Conservation (phyloP, 306 rosid genomes). For the Trichosanthes cucumerina region DNA sequence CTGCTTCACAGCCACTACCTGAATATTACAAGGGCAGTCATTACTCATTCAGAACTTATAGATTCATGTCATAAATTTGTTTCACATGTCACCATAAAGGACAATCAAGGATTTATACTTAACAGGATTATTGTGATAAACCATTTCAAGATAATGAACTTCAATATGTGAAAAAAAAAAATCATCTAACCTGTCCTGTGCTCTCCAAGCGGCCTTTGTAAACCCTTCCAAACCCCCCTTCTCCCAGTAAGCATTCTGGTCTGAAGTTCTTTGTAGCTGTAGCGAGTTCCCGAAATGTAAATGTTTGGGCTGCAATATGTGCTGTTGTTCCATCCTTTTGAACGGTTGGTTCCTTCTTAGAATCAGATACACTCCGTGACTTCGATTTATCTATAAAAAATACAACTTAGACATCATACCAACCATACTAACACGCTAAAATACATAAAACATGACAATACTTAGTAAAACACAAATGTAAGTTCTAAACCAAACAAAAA, state of each 20-base stretch:
- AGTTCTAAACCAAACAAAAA: background rate
- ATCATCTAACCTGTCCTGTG: slow-evolving; percentile 61
- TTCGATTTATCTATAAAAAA: slow-evolving; percentile 58
- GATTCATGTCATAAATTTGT: background rate
- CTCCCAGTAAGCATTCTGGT: slow-evolving; percentile 78
- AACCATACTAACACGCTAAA: slow-evolving; percentile 1
- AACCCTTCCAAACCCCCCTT: slow-evolving; percentile 96
- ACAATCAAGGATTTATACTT: background rate
- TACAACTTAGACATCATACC: background rate
- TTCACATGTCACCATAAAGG: background rate
- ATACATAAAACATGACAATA: background rate
- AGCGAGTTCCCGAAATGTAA: slow-evolving; percentile 94
- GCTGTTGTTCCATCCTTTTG: slow-evolving; percentile 84
- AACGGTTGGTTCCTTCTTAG: slow-evolving; percentile 61
- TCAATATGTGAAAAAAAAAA: background rate
- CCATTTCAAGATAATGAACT: background rate
- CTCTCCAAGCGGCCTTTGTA: slow-evolving; percentile 92
- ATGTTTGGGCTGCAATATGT: slow-evolving; percentile 95
- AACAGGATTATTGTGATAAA: background rate
- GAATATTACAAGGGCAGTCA: slow-evolving; percentile 11
- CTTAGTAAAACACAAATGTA: background rate
- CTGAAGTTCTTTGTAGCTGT: slow-evolving; percentile 87
- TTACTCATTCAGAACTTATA: slow-evolving; percentile 7
- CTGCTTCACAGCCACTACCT: slow-evolving; percentile 83
- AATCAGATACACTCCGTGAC: slow-evolving; percentile 44